These are phyloP conservation scores for Cyclotella sp. DNA, from an alignment of 108 stramenopile genomes.

Conservation along the genomic window DNA sequence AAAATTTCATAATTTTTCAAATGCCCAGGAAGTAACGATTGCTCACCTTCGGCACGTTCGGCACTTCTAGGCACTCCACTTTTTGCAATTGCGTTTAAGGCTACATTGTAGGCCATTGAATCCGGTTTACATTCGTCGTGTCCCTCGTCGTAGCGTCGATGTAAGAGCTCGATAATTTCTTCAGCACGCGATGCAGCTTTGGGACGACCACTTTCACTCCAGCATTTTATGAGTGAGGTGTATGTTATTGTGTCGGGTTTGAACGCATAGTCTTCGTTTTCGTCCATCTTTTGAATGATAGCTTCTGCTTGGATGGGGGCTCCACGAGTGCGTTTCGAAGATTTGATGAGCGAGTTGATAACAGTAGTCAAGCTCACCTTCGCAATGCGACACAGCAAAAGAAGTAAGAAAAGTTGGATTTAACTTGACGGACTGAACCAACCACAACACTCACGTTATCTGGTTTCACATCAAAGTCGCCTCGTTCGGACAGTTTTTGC, in stretches of 20 bases:
- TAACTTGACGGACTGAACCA: background rate
- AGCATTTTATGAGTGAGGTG: conserved; percentile 56
- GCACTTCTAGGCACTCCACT: conserved; percentile 46
- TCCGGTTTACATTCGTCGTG: conserved; percentile 48
- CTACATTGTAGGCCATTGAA: conserved; percentile 47
- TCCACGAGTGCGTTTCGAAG: conserved; percentile 19
- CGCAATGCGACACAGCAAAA: background rate
- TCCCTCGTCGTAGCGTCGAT: conserved; percentile 44
- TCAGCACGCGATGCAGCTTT: conserved; percentile 39
- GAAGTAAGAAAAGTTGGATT: background rate
- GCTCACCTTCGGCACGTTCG: conserved; percentile 54
- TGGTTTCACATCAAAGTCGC: conserved; percentile 39
- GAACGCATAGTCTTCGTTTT: conserved; percentile 29
- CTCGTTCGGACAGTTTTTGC: conserved; percentile 44
- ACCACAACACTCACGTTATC: conserved; percentile 28
- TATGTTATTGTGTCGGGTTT: conserved; percentile 58
- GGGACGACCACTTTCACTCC: conserved; percentile 43
- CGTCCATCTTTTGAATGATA: conserved; percentile 55
- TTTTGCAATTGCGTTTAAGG: conserved; percentile 67
- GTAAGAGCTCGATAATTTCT: conserved; percentile 46
- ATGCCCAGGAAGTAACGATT: background rate
- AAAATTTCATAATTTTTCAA: background rate
- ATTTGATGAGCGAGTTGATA: conserved; percentile 40
- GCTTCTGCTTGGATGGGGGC: conserved; percentile 54
- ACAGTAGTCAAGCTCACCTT: conserved; percentile 49